Percentiles rank a stretch among this genome's conserved stretches.
Evolutionary conservation across 768 basidiomycete genomes (phyloP).

Genomic region (Hypholoma fasciculare): DNA sequence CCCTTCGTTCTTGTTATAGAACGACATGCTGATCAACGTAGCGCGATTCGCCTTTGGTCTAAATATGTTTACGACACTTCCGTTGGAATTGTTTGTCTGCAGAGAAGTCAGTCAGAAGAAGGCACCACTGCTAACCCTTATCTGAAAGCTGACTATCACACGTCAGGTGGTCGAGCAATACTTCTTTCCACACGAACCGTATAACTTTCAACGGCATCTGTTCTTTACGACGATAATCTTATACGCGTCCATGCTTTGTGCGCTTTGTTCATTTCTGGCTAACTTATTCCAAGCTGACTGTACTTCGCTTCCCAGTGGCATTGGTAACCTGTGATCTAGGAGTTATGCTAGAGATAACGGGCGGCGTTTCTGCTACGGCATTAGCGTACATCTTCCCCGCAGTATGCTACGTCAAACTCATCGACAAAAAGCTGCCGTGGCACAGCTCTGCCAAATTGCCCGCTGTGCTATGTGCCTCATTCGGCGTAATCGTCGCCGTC

Average conservation of each 20-base stretch:
- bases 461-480: constrained; percentile 68
- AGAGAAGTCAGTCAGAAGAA: constrained; percentile 65
- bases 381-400: constrained; percentile 94
- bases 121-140: background rate
- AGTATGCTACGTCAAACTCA: constrained; percentile 80
- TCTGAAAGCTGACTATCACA: background rate
- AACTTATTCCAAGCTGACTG: constrained; percentile 2
- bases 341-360: constrained; percentile 97
- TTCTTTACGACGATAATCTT: constrained; percentile 89
- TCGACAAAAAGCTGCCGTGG: constrained; percentile 58
- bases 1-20: constrained; percentile 33
- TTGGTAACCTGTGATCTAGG: constrained; percentile 95
- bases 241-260: constrained; percentile 80
- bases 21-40: constrained; percentile 90
- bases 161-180: constrained; percentile 89
- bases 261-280: constrained; percentile 17
- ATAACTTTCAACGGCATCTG: constrained; percentile 80
- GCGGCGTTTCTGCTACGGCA: constrained; percentile 92
- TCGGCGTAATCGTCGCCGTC: constrained; percentile 76
- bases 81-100: constrained; percentile 95
- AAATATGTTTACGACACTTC: constrained; percentile 98
- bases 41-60: constrained; percentile 93
- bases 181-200: constrained; percentile 89
- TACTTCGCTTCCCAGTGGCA: constrained; percentile 57
- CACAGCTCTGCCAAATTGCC: constrained; percentile 72